A percentile compares a stretch with the other conserved stretches of the same genome.
phyloP scores from a whole-genome alignment of 2,329 filamentous ascomycete species.

The Monilinia polystroma region DNA sequence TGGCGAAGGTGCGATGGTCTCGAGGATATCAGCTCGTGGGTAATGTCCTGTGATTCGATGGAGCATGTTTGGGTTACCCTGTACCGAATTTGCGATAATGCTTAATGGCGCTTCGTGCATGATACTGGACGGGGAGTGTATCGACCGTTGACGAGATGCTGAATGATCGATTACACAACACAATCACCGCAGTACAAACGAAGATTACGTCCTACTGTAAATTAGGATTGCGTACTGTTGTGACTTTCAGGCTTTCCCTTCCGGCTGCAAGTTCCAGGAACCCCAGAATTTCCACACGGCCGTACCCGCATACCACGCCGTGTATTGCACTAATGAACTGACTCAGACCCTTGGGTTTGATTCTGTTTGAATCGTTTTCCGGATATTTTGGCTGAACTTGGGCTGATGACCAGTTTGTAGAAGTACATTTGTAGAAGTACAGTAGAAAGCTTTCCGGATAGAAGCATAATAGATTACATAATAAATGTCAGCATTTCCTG shows the following conservation, averaged over 20 bases:
- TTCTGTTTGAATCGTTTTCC: not conserved
- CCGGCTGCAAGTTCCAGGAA: slow-evolving; percentile 22
- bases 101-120: slow-evolving; percentile 19
- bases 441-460: slow-evolving; percentile 9
- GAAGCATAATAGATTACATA: slow-evolving; percentile 18
- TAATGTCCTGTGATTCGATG: slow-evolving; percentile 10
- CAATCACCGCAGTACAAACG: slow-evolving; percentile 21
- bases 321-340: slow-evolving; percentile 5
- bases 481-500: slow-evolving; percentile 20
- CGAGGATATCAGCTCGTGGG: slow-evolving; percentile 24
- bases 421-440: not conserved
- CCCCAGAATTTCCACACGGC: slow-evolving; percentile 24
- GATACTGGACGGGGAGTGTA: not conserved
- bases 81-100: slow-evolving; percentile 21
- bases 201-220: slow-evolving; percentile 22
- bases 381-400: slow-evolving; percentile 10
- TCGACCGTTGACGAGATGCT: slow-evolving; percentile 20
- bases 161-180: slow-evolving; percentile 15
- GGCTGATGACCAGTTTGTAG: slow-evolving; percentile 4
- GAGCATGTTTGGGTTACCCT: slow-evolving; percentile 6
- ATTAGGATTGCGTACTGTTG: slow-evolving; percentile 21
- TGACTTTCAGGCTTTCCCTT: slow-evolving; percentile 22
- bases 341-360: not conserved
- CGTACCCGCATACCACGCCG: slow-evolving; percentile 19
- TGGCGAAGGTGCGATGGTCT: slow-evolving; percentile 23